Evolutionary conservation across 2,329 filamentous ascomycete species (phyloP).

Genomic region (Dothiorella sarmentorum): DNA sequence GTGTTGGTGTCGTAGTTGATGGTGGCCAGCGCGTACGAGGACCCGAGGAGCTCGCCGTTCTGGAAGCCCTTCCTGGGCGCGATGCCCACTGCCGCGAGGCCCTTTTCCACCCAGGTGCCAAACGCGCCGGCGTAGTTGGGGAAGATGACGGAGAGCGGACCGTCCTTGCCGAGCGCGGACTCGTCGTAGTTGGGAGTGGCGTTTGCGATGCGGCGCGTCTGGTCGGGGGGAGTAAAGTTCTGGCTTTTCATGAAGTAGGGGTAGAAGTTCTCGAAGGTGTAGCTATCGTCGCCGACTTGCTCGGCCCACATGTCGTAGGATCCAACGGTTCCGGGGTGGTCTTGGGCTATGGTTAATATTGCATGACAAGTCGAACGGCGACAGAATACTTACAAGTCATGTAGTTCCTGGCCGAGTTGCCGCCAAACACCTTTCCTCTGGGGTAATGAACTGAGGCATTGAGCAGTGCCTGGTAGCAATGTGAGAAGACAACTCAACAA

Average conservation of each 20-base stretch:
- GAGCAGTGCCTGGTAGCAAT: background rate
- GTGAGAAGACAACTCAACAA: background rate
- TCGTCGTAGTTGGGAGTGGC: constrained; percentile 24
- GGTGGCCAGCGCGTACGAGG: constrained; percentile 20
- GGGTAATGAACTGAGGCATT: constrained; percentile 24
- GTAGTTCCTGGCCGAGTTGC: constrained; percentile 23
- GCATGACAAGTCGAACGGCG: no score
- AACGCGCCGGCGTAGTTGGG: constrained; percentile 24
- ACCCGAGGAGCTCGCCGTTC: constrained; percentile 24
- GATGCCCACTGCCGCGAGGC: constrained; percentile 22
- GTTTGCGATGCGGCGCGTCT: constrained; percentile 22
- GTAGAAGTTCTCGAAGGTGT: constrained; percentile 27
- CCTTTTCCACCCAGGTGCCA: constrained; percentile 22
- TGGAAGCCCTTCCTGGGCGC: constrained; percentile 20
- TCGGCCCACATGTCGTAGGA: constrained; percentile 30
- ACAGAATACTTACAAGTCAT: no score
- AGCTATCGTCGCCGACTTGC: constrained; percentile 30
- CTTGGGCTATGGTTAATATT: no score
- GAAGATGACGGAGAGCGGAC: constrained; percentile 23
- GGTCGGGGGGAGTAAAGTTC: constrained; percentile 30
- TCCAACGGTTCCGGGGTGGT: background rate
- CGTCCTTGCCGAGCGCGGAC: background rate
- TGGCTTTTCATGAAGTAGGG: constrained; percentile 31
- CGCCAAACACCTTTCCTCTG: constrained; percentile 23
- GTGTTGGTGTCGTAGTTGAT: constrained; percentile 13